Percentiles rank a stretch among this genome's conserved stretches.
These are phyloP conservation scores for Cladophialophora chaetospira DNA, from an alignment of 2,329 filamentous ascomycete genomes.

Conservation along the genomic window DNA sequence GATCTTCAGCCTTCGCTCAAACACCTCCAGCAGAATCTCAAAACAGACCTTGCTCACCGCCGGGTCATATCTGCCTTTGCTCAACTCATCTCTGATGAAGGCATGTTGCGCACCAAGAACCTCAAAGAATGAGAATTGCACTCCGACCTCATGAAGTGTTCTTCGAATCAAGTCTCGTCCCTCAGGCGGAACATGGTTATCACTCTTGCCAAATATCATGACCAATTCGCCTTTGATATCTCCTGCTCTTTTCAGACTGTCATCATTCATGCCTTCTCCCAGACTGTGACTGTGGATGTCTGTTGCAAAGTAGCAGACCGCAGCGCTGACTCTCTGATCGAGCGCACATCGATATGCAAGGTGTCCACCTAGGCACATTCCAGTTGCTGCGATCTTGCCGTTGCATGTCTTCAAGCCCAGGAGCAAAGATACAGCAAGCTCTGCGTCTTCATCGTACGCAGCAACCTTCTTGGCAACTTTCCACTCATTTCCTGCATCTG, in stretches of 20 bases:
- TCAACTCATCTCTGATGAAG: slow-evolving; percentile 89
- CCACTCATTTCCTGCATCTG: slow-evolving; percentile 82
- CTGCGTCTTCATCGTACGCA: slow-evolving; percentile 81
- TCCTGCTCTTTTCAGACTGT: slow-evolving; percentile 60
- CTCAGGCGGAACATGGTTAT: slow-evolving; percentile 82
- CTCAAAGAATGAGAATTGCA: slow-evolving; percentile 81
- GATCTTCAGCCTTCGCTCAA: slow-evolving; percentile 73
- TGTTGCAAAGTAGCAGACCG: slow-evolving; percentile 88
- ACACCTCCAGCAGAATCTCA: slow-evolving; percentile 84
- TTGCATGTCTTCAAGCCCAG: slow-evolving; percentile 75
- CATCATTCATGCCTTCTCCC: slow-evolving; percentile 66
- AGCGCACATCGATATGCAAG: slow-evolving; percentile 73
- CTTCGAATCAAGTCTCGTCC: slow-evolving; percentile 81
- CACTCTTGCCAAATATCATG: slow-evolving; percentile 89
- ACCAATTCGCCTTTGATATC: slow-evolving; percentile 77
- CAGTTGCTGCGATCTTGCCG: slow-evolving; percentile 74
- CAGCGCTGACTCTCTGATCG: slow-evolving; percentile 73
- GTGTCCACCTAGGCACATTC: slow-evolving; percentile 94
- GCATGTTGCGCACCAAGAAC: slow-evolving; percentile 93
- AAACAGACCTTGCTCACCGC: slow-evolving; percentile 86
- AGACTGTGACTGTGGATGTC: slow-evolving; percentile 82
- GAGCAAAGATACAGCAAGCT: slow-evolving; percentile 68
- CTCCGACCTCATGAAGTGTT: slow-evolving; percentile 74
- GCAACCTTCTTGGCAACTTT: slow-evolving; percentile 80
- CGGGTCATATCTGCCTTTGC: slow-evolving; percentile 91